Evolutionary conservation across 495 filamentous ascomycete genomes (phyloP).

Genomic region (Talaromyces ruber): DNA sequence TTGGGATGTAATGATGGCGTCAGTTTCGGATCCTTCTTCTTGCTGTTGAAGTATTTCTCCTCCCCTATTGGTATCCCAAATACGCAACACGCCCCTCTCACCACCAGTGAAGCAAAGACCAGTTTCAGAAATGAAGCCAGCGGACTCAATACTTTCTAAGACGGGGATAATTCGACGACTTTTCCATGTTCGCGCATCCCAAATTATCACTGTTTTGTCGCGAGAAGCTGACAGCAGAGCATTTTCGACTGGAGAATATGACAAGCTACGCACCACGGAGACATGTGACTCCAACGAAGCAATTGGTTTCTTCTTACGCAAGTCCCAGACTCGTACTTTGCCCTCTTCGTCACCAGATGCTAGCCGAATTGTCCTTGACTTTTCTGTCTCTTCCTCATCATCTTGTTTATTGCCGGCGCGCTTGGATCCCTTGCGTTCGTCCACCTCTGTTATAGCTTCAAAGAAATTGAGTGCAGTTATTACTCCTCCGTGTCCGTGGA

Average conservation of each 20-base stretch:
- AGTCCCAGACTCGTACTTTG: constrained; percentile 82
- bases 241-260: constrained; percentile 67
- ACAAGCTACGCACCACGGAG: constrained; percentile 78
- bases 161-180: constrained; percentile 73
- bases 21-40: constrained; percentile 55
- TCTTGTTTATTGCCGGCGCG: background rate
- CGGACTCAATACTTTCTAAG: constrained; percentile 76
- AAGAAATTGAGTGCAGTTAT: constrained; percentile 91
- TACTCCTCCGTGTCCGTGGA: constrained; percentile 83
- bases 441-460: constrained; percentile 36
- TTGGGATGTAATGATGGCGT: constrained; percentile 66
- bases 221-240: constrained; percentile 78
- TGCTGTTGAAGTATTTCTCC: constrained; percentile 71
- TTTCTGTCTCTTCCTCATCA: constrained; percentile 9
- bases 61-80: constrained; percentile 73
- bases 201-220: constrained; percentile 89
- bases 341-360: constrained; percentile 92
- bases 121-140: constrained; percentile 66
- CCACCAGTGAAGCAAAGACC: constrained; percentile 73
- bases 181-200: constrained; percentile 82
- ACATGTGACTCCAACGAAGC: constrained; percentile 84
- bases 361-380: constrained; percentile 55
- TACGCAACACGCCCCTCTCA: constrained; percentile 68
- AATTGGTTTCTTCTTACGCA: constrained; percentile 70
- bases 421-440: constrained; percentile 15